Percentiles rank a stretch among this genome's conserved stretches.
phyloP scores from a whole-genome alignment of 768 basidiomycete species.

The Suillus tomentosus region DNA sequence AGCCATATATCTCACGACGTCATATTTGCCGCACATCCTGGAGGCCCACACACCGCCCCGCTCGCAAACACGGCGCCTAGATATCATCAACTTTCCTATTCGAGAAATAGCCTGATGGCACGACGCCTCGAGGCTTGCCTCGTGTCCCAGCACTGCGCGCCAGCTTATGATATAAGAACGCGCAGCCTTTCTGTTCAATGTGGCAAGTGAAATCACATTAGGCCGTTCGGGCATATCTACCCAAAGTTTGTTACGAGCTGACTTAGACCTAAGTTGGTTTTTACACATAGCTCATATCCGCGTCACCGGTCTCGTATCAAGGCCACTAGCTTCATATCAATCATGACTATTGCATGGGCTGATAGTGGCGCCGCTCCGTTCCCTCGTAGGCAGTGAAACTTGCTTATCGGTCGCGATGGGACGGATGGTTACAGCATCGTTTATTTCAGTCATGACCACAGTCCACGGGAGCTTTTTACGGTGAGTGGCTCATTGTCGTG shows the following conservation, averaged over 20 bases:
- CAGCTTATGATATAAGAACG: conserved; percentile 7
- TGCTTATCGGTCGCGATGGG: conserved; percentile 13
- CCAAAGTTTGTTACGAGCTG: not conserved
- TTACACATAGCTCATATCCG: conserved; percentile 6
- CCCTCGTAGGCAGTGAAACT: not conserved
- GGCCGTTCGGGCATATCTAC: not conserved
- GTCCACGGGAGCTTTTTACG: conserved; percentile 6
- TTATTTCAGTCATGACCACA: not conserved
- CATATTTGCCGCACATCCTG: conserved; percentile 9
- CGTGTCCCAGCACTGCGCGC: conserved; percentile 18
- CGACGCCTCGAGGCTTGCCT: conserved; percentile 30
- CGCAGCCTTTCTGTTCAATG: not conserved
- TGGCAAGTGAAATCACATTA: not conserved
- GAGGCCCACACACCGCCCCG: conserved; percentile 1
- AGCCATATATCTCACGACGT: conserved; percentile 9
- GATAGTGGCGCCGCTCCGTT: conserved; percentile 1
- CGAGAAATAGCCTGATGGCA: conserved; percentile 12
- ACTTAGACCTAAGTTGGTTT: conserved; percentile 1
- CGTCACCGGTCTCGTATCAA: not conserved
- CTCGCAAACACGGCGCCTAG: conserved; percentile 9
- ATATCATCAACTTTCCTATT: conserved; percentile 22
- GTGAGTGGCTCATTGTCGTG: conserved; percentile 1
- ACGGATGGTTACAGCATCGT: not conserved
- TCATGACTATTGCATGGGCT: not conserved
- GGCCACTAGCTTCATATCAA: not conserved